phyloP scores from a whole-genome alignment of 306 rosid genomes.

The Styphnolobium japonicum region DNA sequence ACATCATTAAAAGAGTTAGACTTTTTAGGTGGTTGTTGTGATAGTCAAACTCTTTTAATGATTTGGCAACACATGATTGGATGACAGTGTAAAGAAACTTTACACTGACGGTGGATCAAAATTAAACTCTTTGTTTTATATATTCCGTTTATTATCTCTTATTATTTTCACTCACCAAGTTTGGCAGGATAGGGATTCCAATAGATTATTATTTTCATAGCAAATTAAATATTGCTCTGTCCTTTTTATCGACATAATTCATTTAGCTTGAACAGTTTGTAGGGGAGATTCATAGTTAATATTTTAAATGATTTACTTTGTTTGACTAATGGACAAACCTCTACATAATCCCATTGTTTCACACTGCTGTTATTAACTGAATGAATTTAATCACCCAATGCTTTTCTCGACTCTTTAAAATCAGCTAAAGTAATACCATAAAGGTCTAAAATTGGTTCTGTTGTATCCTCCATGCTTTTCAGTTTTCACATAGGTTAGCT shows the following conservation, averaged over 20 bases:
- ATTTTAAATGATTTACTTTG: background rate
- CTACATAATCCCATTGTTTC: background rate
- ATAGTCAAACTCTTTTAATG: too few relatives aligned
- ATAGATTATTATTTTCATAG: background rate
- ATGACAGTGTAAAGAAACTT: too few relatives aligned
- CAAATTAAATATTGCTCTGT: background rate
- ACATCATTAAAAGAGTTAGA: too few relatives aligned
- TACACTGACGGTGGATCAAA: too few relatives aligned
- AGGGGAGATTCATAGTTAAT: background rate
- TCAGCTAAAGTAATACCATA: background rate
- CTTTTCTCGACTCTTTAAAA: background rate
- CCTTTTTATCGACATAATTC: background rate
- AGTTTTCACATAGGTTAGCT: background rate
- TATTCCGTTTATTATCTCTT: background rate
- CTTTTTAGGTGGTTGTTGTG: too few relatives aligned
- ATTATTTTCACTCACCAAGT: background rate
- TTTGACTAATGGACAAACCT: background rate
- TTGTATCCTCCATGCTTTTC: constrained; percentile 19
- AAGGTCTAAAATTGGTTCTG: background rate
- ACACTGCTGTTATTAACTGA: background rate
- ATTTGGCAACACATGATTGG: too few relatives aligned
- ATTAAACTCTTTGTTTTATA: too few relatives aligned
- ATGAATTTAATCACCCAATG: background rate
- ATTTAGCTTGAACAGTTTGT: background rate
- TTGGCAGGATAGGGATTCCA: background rate